phyloP scores from a whole-genome alignment of 257 asterid species.

The Forsythia suspensa region DNA sequence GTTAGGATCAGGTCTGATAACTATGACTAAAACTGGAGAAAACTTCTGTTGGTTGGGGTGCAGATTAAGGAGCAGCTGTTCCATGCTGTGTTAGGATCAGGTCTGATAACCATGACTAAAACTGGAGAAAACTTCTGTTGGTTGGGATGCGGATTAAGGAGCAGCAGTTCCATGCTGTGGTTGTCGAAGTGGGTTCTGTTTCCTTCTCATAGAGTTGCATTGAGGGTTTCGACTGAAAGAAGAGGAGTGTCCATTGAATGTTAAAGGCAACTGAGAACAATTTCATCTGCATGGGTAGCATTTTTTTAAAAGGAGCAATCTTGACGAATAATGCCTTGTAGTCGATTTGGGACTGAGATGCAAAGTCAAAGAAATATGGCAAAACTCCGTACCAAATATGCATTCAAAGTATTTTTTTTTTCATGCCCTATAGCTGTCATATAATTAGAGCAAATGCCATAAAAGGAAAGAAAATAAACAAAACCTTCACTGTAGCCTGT shows the following conservation, averaged over 20 bases:
- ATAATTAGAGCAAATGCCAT: background rate
- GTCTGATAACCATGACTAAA: background rate
- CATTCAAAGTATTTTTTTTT: background rate
- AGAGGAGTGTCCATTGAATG: background rate
- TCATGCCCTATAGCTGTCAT: background rate
- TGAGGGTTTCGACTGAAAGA: background rate
- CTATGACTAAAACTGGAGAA: background rate
- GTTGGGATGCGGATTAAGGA: background rate
- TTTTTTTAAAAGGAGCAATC: background rate
- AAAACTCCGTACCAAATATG: background rate
- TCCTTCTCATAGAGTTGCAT: background rate
- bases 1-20: background rate
- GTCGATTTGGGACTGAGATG: too few species aligned
- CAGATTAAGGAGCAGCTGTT: too few species aligned
- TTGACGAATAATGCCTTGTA: too few species aligned
- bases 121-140: too few species aligned
- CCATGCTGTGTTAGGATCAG: background rate
- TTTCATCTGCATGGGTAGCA: background rate
- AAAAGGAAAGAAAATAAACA: background rate
- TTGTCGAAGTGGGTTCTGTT: background rate
- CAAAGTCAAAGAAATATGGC: background rate
- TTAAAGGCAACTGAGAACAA: background rate
- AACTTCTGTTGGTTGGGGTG: too few species aligned
- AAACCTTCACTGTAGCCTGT: background rate
- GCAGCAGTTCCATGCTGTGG: background rate